Evolutionary conservation across 805 yeast species (phyloP).

Genomic region (Lipomyces anomalus): DNA sequence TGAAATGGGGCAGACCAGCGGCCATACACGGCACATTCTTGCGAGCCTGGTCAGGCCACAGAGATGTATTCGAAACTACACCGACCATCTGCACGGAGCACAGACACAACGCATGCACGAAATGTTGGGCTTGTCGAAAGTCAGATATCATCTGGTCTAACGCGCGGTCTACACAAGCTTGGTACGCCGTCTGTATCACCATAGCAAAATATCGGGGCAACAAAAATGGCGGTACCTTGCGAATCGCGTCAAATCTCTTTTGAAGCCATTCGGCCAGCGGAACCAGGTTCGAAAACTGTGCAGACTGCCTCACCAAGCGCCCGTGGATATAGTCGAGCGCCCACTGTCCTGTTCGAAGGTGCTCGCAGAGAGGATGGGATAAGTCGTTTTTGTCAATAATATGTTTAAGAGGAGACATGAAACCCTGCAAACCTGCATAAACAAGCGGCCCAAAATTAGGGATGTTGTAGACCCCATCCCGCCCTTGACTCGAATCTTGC

Average conservation of each 20-base stretch:
- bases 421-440: slow-evolving; percentile 91
- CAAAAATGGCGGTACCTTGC: slow-evolving; percentile 67
- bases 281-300: slow-evolving; percentile 43
- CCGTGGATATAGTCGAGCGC: slow-evolving; percentile 70
- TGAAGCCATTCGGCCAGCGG: slow-evolving; percentile 66
- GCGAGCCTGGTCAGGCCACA: slow-evolving; percentile 52
- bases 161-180: slow-evolving; percentile 68
- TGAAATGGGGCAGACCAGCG: slow-evolving; percentile 94
- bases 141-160: slow-evolving; percentile 46
- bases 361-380: slow-evolving; percentile 77
- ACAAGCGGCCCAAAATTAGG: slow-evolving; percentile 70
- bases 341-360: slow-evolving; percentile 81
- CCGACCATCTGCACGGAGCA: slow-evolving; percentile 88
- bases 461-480: slow-evolving; percentile 64
- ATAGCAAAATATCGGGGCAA: slow-evolving; percentile 84
- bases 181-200: slow-evolving; percentile 76
- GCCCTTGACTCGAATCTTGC: slow-evolving; percentile 67
- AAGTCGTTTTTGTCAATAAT: slow-evolving; percentile 66
- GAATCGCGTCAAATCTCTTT: slow-evolving; percentile 56
- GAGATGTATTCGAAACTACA: slow-evolving; percentile 61
- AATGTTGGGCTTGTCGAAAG: slow-evolving; percentile 50
- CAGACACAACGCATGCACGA: slow-evolving; percentile 73
- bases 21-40: slow-evolving; percentile 67
- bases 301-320: slow-evolving; percentile 53
- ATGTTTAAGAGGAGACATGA: slow-evolving; percentile 63